A percentile compares a stretch with the other conserved stretches of the same genome.
Evolutionary conservation across 2,329 filamentous ascomycete species (phyloP).

Genomic region (Penicillium rolfsii): DNA sequence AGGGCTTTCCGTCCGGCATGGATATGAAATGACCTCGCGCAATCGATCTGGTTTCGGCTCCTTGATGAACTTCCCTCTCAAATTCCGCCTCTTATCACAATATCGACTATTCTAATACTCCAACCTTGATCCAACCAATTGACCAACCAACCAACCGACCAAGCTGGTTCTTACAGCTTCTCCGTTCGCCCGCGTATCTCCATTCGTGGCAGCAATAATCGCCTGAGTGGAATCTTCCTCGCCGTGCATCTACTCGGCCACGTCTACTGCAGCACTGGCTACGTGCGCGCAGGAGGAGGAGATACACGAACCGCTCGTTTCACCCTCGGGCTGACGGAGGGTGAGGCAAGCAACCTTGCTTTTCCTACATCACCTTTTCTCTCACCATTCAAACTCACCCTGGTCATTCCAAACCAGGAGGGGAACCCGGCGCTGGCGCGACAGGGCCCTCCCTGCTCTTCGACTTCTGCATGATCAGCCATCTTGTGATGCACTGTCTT

Average conservation of each 20-base stretch:
- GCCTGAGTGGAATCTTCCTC: neutral
- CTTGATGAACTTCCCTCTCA: conserved; percentile 27
- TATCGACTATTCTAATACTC: conserved; percentile 19
- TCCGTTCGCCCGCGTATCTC: neutral
- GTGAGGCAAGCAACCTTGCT: neutral
- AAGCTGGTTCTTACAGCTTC: neutral
- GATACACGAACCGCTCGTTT: neutral
- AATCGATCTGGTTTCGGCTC: conserved; percentile 32
- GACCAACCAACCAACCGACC: neutral
- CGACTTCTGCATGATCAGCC: conserved; percentile 24
- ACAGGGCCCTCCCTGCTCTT: neutral
- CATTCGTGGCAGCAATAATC: neutral
- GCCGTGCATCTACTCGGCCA: neutral
- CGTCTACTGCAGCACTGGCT: neutral
- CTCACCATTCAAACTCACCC: conserved; percentile 14
- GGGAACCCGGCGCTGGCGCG: conserved; percentile 26
- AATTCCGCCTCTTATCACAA: conserved; percentile 18
- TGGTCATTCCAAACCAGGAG: conserved; percentile 7
- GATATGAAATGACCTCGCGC: conserved; percentile 39
- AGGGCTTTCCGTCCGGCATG: conserved; percentile 29
- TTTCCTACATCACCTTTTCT: neutral
- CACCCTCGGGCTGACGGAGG: neutral
- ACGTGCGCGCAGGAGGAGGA: neutral
- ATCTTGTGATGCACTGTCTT: conserved; percentile 12
- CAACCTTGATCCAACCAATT: neutral